Evolutionary conservation across 805 yeast species (phyloP).

Genomic region (Yarrowia keelungensis): DNA sequence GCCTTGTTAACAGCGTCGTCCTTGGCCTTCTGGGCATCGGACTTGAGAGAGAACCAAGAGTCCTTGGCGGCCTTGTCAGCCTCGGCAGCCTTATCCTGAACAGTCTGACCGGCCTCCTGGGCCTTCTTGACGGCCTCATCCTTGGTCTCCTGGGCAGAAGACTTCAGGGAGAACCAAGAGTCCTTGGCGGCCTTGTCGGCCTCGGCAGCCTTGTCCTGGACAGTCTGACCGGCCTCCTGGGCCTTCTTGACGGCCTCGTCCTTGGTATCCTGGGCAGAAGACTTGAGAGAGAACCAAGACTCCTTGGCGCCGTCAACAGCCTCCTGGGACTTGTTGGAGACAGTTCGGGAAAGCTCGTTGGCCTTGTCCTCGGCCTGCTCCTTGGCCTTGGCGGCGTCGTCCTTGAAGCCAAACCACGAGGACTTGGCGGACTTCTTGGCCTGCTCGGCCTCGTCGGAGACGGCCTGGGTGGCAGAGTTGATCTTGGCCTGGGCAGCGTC

Average conservation of each 20-base stretch:
- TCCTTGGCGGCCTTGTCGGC: constrained; percentile 4
- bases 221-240: neutral
- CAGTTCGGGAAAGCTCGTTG: neutral
- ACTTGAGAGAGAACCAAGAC: too few relatives aligned
- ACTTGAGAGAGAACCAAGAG: constrained; percentile 3
- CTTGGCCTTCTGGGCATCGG: neutral
- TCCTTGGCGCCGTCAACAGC: neutral
- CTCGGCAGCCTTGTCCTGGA: constrained; percentile 2
- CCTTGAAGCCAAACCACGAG: constrained; percentile 8
- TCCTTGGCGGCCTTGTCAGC: constrained; percentile 5
- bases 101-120: neutral
- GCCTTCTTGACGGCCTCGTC: constrained; percentile 9
- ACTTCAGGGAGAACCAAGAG: constrained; percentile 14
- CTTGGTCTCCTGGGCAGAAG: neutral
- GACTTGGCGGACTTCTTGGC: constrained; percentile 20
- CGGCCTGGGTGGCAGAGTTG: constrained; percentile 13
- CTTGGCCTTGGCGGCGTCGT: constrained; percentile 6
- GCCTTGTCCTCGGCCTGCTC: neutral
- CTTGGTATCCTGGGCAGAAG: neutral
- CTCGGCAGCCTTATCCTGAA: constrained; percentile 1
- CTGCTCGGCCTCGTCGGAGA: constrained; percentile 7
- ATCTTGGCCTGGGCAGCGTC: constrained; percentile 38
- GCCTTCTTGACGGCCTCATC: constrained; percentile 25
- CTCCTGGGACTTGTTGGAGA: constrained; percentile 4
- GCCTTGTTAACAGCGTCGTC: constrained; percentile 7